Evolutionary conservation across 768 basidiomycete genomes (phyloP), one percentile per base, ranked within the genome.

Genomic region (Dictyophora rubrovolvata): DNA sequence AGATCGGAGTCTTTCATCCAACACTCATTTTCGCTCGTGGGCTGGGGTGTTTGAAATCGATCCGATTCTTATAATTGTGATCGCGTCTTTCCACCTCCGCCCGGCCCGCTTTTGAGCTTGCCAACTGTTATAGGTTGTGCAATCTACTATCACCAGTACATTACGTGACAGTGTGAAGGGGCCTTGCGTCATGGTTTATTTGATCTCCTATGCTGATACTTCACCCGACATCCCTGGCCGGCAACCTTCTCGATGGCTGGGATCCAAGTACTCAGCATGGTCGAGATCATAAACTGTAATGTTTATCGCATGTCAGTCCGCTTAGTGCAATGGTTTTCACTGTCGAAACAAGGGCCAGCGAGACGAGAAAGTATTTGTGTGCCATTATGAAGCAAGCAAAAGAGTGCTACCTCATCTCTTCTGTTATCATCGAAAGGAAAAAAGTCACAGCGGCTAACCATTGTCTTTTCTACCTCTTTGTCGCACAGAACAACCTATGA

Each of bases 401-500:
- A 48, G 48, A 52, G 57, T 51, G 28, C 34, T 35, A 2, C 50
- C 7, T 50, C 47, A 48, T 58, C 34, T 59, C 20, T 53, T 59
- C 49, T 59, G 48, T 42, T 33, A 21, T 54, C 18, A 17, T 54
- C n/a, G 20, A 28, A 18, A 33, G 20, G n/a, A 48, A n/a, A 28
- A 46, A 48, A 47, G n/a, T 37, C 33, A 36, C 42, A 8, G n/a
- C 49, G 22, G 57, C 48, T 52, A 23, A 59, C 47, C 50, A 23
- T 23, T 60, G 46, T 58, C 48, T 53, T 51, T 33, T 56, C 35
- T 37, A 48, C 18, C 18, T 42, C 59, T 21, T 21, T 23, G 14
- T 17, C 35, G 48, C 52, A 60, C 70, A 98, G 95, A 90, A 80
- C 89, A 90, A 65, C 89, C 92, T 21, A 96, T 98, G 93, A 95